Evolutionary conservation across 163 green algal species (phyloP).

Genomic region (Coccomyxa subellipsoidea): DNA sequence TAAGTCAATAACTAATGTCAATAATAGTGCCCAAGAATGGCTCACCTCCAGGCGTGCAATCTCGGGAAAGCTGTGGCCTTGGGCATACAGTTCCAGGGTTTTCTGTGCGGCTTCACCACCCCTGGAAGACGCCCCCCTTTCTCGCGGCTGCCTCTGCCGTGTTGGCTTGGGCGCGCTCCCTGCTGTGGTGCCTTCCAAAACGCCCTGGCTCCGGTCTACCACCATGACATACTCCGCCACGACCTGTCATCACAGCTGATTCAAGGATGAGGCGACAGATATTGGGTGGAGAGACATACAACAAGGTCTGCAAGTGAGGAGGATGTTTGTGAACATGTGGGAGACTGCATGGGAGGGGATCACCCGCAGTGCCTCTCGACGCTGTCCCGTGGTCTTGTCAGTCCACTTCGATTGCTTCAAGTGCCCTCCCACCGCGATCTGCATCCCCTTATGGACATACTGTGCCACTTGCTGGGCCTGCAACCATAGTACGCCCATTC

Average conservation of each 20-base stretch:
- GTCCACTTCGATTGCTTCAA: constrained; percentile 3
- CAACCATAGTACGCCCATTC: no score
- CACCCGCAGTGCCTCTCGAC: background rate
- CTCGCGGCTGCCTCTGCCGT: background rate
- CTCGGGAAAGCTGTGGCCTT: background rate
- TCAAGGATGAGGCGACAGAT: no score
- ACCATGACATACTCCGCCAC: constrained; percentile 2
- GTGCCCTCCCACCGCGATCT: background rate
- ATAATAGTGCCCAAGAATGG: no score
- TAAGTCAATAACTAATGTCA: no score
- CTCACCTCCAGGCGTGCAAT: background rate
- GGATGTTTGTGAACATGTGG: background rate
- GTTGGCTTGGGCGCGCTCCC: background rate
- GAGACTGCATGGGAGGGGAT: background rate
- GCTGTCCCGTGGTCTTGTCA: background rate
- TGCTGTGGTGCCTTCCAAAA: background rate
- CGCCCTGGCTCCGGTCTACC: background rate
- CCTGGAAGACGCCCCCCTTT: background rate
- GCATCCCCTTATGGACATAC: constrained; percentile 2
- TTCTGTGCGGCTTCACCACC: background rate
- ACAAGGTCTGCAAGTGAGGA: background rate
- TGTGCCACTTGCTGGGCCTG: background rate
- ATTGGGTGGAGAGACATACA: background rate
- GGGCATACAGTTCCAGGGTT: background rate
- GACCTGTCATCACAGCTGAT: background rate